phyloP scores from a whole-genome alignment of 2,329 filamentous ascomycete species.

The Pseudogymnoascus sp. region DNA sequence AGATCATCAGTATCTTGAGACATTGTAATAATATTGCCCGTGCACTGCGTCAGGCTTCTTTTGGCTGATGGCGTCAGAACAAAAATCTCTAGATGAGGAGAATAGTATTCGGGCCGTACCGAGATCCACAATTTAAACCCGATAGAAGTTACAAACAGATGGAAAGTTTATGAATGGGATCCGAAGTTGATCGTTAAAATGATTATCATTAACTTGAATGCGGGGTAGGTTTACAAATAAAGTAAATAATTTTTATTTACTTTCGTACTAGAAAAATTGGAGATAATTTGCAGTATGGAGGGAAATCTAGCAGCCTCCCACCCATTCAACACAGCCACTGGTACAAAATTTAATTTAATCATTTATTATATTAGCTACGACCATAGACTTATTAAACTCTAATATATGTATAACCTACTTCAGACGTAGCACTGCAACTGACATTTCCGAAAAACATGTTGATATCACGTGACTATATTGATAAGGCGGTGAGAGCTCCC shows the following conservation, averaged over 20 bases:
- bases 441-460: not conserved
- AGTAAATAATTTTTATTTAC: not conserved
- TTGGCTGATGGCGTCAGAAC: not conserved
- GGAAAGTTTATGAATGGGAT: not conserved
- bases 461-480: not conserved
- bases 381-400: not conserved
- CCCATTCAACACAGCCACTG: not conserved
- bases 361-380: not conserved
- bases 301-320: not conserved
- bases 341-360: not conserved
- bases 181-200: not conserved
- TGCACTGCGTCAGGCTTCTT: not conserved
- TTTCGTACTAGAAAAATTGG: not conserved
- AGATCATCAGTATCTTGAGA: constrained; percentile 8
- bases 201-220: not conserved
- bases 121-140: constrained; percentile 5
- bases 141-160: not conserved
- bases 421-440: not conserved
- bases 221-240: not conserved
- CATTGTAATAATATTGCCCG: not conserved
- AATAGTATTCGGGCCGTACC: constrained; percentile 6
- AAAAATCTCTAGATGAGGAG: constrained; percentile 2
- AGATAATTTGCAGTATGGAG: not conserved
- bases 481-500: not conserved
- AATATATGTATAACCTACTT: not conserved